Evolutionary conservation across 129 eudicot species (phyloP).

Genomic region (Rutidosis leptorrhynchoides): DNA sequence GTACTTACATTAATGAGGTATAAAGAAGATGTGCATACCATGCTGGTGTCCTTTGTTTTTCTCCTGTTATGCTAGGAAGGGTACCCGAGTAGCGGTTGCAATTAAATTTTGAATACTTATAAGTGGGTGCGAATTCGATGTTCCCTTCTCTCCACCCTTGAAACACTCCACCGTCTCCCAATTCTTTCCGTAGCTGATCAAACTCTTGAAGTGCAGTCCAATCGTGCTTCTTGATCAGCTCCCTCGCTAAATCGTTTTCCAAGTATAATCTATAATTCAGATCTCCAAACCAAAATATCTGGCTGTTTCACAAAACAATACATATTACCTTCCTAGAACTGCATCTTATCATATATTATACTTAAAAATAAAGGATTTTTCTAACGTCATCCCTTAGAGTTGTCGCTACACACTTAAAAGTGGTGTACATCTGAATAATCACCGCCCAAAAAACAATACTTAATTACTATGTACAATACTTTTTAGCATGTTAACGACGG

Average conservation of each 20-base stretch:
- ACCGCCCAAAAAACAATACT: too few relatives aligned
- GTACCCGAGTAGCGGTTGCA: slow-evolving; percentile 79
- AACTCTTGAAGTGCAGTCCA: slow-evolving; percentile 76
- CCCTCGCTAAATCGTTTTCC: slow-evolving; percentile 66
- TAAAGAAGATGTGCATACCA: slow-evolving; percentile 44
- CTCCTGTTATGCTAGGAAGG: slow-evolving; percentile 56
- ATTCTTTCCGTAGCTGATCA: slow-evolving; percentile 69
- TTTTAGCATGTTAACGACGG: too few relatives aligned
- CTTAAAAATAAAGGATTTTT: too few relatives aligned
- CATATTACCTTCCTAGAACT: slow-evolving; percentile 10
- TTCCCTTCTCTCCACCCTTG: slow-evolving; percentile 93
- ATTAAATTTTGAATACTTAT: slow-evolving; percentile 65
- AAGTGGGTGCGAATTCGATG: slow-evolving; percentile 87
- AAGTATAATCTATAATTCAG: slow-evolving; percentile 80
- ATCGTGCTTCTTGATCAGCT: slow-evolving; percentile 59
- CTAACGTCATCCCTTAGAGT: too few relatives aligned
- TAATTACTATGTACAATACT: too few relatives aligned
- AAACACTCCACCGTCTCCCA: slow-evolving; percentile 74
- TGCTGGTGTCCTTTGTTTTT: slow-evolving; percentile 92
- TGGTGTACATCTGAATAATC: too few relatives aligned
- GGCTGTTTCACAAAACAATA: slow-evolving; percentile 56
- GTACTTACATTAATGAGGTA: neutral
- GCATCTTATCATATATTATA: neutral
- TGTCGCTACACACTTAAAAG: too few relatives aligned
- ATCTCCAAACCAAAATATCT: slow-evolving; percentile 94